Conservation (phyloP, 2,329 filamentous ascomycete genomes). For the Fusarium sp. region DNA sequence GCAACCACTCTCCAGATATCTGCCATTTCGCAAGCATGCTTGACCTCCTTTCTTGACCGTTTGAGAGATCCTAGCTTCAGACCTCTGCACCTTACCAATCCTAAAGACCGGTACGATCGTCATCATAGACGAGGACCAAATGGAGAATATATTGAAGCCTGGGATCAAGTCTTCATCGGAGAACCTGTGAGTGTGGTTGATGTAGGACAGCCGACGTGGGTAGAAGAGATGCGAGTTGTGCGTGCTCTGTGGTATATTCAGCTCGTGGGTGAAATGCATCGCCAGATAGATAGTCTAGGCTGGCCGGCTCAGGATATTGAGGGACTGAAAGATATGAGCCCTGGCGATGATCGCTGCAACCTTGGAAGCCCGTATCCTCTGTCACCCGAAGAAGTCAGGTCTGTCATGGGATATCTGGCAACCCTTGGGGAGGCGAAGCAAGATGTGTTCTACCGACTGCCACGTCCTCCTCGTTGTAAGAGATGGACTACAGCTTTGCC, state of each 20-base stretch:
- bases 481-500: constrained; percentile 20
- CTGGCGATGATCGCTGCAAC: background rate
- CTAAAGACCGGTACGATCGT: background rate
- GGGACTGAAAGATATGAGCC: background rate
- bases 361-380: background rate
- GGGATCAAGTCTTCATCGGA: constrained; percentile 10
- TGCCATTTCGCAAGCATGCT: constrained; percentile 29
- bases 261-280: constrained; percentile 17
- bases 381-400: constrained; percentile 5
- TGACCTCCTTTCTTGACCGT: constrained; percentile 26
- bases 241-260: constrained; percentile 36
- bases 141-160: background rate
- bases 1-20: constrained; percentile 32
- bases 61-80: constrained; percentile 22
- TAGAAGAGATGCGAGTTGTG: constrained; percentile 38
- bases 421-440: background rate
- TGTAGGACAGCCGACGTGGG: constrained; percentile 29
- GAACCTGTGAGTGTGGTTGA: constrained; percentile 8
- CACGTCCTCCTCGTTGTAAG: background rate
- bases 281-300: background rate
- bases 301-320: background rate
- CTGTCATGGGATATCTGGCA: constrained; percentile 8
- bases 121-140: background rate
- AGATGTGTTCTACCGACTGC: constrained; percentile 6
- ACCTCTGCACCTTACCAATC: constrained; percentile 4